Conservation (phyloP, 192 early-diverging fungal species). For the Lobosporangium transversale region DNA sequence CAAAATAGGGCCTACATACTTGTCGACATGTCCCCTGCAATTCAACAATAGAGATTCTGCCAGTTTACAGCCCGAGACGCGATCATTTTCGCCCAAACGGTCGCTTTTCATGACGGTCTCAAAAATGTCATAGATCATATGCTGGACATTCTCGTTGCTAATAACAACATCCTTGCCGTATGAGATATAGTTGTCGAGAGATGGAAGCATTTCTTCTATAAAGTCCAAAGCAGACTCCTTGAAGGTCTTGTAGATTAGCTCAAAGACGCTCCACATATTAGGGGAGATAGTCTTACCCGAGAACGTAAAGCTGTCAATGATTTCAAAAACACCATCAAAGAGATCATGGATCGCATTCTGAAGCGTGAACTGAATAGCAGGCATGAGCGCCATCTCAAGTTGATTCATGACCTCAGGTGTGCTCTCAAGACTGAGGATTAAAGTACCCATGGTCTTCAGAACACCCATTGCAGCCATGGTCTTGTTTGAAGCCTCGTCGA, state of each 20-base stretch:
- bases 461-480: constrained; percentile 91
- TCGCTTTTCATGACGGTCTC: constrained; percentile 86
- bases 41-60: constrained; percentile 88
- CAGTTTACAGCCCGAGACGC: constrained; percentile 85
- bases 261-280: constrained; percentile 88
- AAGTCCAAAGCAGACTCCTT: constrained; percentile 86
- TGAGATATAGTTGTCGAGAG: constrained; percentile 90
- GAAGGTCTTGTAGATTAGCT: constrained; percentile 79
- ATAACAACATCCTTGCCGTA: constrained; percentile 86
- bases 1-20: constrained; percentile 78
- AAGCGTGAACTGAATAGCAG: constrained; percentile 82
- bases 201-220: constrained; percentile 90
- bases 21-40: constrained; percentile 84
- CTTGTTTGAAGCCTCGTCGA: constrained; percentile 83
- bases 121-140: constrained; percentile 86
- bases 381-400: constrained; percentile 82
- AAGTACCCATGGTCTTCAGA: constrained; percentile 88
- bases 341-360: constrained; percentile 80
- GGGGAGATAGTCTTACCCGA: constrained; percentile 84
- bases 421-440: constrained; percentile 87
- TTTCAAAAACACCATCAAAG: constrained; percentile 89
- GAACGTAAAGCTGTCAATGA: constrained; percentile 89
- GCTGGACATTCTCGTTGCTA: constrained; percentile 71
- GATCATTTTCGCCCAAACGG: constrained; percentile 78
- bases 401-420: constrained; percentile 82